Percentiles rank a stretch among this genome's conserved stretches.
Evolutionary conservation across 495 filamentous ascomycete species (phyloP).

Genomic region (Talaromyces liani): DNA sequence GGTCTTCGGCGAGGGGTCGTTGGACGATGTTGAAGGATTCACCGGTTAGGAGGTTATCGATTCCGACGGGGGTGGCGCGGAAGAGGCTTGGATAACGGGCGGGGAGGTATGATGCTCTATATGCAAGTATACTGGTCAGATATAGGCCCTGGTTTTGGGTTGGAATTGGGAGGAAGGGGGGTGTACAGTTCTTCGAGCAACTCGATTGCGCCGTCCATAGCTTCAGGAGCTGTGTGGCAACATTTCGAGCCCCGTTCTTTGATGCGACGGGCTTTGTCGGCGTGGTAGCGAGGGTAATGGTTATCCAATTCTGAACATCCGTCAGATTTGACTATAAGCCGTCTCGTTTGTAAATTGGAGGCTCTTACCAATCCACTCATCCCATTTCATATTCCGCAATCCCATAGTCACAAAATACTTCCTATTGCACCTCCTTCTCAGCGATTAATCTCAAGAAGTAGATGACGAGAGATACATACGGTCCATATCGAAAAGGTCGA

Average conservation of each 20-base stretch:
- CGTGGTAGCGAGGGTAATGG: constrained; percentile 69
- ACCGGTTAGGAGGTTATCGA: constrained; percentile 64
- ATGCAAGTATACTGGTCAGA: neutral
- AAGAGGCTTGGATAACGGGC: constrained; percentile 72
- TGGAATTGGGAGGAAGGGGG: neutral
- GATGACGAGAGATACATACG: constrained; percentile 31
- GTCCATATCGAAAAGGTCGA: constrained; percentile 77
- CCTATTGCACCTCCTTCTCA: constrained; percentile 11
- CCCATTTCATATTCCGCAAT: constrained; percentile 66
- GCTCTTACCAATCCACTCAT: constrained; percentile 66
- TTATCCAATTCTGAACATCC: constrained; percentile 64
- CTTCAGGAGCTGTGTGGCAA: constrained; percentile 64
- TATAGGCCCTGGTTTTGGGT: neutral
- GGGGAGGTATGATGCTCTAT: constrained; percentile 62
- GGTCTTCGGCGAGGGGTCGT: constrained; percentile 68
- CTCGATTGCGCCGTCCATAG: constrained; percentile 70
- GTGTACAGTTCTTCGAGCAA: constrained; percentile 65
- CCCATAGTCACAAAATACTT: constrained; percentile 80
- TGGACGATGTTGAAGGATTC: constrained; percentile 65
- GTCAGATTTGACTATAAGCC: neutral
- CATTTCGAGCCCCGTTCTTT: constrained; percentile 62
- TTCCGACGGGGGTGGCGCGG: constrained; percentile 52
- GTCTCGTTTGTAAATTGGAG: neutral
- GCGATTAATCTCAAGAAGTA: neutral
- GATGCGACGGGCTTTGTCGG: constrained; percentile 65